Evolutionary conservation across 441 rosid species (phyloP).

Genomic region (Omphalea diandra): DNA sequence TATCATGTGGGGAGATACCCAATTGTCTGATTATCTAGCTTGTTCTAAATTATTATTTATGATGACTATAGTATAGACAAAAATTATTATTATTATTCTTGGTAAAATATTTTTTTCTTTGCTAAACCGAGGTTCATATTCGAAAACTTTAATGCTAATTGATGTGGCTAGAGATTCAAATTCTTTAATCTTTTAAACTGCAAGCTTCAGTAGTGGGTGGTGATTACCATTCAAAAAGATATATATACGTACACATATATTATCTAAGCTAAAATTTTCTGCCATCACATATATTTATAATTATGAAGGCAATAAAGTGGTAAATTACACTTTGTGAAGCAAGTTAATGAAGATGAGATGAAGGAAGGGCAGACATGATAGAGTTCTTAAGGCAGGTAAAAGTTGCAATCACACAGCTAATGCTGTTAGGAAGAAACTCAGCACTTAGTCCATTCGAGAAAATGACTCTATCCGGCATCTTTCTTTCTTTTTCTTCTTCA

Average conservation of each 20-base stretch:
- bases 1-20: too few species aligned
- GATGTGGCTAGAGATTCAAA: too few species aligned
- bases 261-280: too few species aligned
- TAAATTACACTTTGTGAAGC: too few species aligned
- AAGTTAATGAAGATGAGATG: not conserved
- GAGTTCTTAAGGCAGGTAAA: constrained; percentile 24
- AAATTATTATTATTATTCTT: not conserved
- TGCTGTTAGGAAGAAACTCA: constrained; percentile 39
- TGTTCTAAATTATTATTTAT: too few species aligned
- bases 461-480: constrained; percentile 23
- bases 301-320: not conserved
- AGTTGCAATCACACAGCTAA: constrained; percentile 47
- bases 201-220: too few species aligned
- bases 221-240: too few species aligned
- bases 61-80: not conserved
- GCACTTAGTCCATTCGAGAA: constrained; percentile 30
- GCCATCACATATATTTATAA: too few species aligned
- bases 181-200: too few species aligned
- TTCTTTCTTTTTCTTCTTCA: not conserved
- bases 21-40: too few species aligned
- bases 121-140: not conserved
- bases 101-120: not conserved
- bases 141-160: not conserved
- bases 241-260: too few species aligned
- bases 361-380: constrained; percentile 1